Evolutionary conservation across 306 rosid species (phyloP).

Genomic region (Medicago lupulina): DNA sequence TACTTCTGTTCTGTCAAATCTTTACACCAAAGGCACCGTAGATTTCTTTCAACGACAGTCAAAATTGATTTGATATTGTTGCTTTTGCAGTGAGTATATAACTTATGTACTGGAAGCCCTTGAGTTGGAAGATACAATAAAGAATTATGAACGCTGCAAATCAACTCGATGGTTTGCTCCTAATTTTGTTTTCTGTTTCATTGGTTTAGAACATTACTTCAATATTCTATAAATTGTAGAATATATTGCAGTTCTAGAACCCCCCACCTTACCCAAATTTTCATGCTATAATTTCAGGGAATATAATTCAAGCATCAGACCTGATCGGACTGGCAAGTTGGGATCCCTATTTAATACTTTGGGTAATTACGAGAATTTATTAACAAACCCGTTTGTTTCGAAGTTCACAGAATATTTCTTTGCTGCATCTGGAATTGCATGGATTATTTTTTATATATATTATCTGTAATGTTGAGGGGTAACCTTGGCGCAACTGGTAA

Average conservation of each 20-base stretch:
- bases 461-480: constrained; percentile 4
- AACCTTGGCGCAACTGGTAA: no score
- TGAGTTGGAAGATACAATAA: constrained; percentile 90
- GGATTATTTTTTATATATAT: background rate
- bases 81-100: constrained; percentile 85
- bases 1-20: constrained; percentile 8
- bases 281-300: constrained; percentile 68
- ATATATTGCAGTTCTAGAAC: constrained; percentile 34
- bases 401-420: constrained; percentile 8
- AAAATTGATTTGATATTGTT: constrained; percentile 45
- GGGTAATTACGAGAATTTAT: constrained; percentile 58
- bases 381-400: constrained; percentile 14
- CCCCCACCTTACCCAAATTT: constrained; percentile 28
- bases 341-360: constrained; percentile 73
- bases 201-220: constrained; percentile 15
- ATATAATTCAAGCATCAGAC: constrained; percentile 80
- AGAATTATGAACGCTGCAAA: constrained; percentile 72
- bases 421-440: constrained; percentile 27
- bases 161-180: constrained; percentile 91
- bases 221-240: background rate
- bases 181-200: constrained; percentile 23
- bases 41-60: constrained; percentile 32
- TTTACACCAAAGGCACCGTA: constrained; percentile 28
- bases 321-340: constrained; percentile 71
- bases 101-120: constrained; percentile 80